Percentiles rank a stretch among this genome's conserved stretches.
phyloP scores from a whole-genome alignment of 1,284 basidiomycete genomes.

The Malassezia brasiliensis region DNA sequence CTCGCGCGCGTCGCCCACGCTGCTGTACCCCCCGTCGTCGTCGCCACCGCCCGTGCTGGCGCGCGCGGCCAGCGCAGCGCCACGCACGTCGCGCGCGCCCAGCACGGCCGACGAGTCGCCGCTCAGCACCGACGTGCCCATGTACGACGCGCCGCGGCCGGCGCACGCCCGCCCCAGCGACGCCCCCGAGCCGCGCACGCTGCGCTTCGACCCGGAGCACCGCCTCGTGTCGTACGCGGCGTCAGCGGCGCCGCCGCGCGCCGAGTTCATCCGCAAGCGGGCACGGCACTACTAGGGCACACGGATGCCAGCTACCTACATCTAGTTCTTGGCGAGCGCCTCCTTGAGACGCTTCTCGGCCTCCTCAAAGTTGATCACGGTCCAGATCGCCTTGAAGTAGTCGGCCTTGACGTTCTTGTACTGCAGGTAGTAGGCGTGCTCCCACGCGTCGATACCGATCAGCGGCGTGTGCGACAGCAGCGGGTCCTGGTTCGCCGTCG shows the following conservation, averaged over 20 bases:
- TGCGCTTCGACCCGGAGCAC: conserved; percentile 6
- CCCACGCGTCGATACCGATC: conserved; percentile 47
- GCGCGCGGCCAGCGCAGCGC: too few species aligned
- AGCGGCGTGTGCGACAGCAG: conserved; percentile 41
- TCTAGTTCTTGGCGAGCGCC: conserved; percentile 11
- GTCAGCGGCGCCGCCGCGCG: neutral
- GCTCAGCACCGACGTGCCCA: too few species aligned
- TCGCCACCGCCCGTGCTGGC: neutral
- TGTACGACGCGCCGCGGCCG: too few species aligned
- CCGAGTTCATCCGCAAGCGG: neutral
- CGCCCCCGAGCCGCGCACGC: neutral
- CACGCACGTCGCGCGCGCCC: too few species aligned
- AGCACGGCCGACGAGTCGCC: too few species aligned
- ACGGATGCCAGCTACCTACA: neutral
- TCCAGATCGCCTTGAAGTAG: conserved; percentile 48
- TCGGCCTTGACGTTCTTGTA: conserved; percentile 46
- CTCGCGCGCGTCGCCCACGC: neutral
- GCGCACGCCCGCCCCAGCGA: neutral
- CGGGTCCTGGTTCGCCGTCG: conserved; percentile 47
- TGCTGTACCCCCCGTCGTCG: neutral
- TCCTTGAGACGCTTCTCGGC: conserved; percentile 44
- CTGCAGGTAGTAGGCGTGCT: conserved; percentile 47
- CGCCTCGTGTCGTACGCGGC: conserved; percentile 6
- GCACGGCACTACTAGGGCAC: neutral
- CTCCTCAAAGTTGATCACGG: conserved; percentile 47